These are phyloP conservation scores for Henckelia pumila DNA, from an alignment of 257 asterid genomes.

Conservation along the genomic window DNA sequence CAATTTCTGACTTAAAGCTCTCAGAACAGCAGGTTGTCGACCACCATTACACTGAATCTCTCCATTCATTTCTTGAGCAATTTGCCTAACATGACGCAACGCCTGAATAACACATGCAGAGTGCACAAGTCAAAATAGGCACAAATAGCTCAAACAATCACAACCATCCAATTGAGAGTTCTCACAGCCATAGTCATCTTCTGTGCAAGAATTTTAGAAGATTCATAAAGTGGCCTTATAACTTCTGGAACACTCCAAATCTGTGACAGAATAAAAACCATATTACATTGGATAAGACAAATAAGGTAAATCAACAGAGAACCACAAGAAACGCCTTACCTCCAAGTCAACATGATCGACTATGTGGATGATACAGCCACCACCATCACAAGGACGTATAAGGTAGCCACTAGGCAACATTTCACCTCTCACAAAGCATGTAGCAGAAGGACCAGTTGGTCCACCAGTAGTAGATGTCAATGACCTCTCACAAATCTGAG, in stretches of 20 bases:
- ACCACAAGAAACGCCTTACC: conserved; percentile 35
- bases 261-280: conserved; percentile 33
- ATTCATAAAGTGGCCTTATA: conserved; percentile 90
- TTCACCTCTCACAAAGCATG: conserved; percentile 84
- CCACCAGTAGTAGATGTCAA: conserved; percentile 75
- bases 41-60: conserved; percentile 78
- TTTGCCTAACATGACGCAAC: conserved; percentile 77
- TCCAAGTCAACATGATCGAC: conserved; percentile 88
- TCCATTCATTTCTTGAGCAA: conserved; percentile 88
- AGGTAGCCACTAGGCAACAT: conserved; percentile 91
- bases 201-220: conserved; percentile 93
- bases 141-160: neutral
- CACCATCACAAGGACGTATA: conserved; percentile 92
- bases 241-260: conserved; percentile 89
- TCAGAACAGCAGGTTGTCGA: conserved; percentile 84
- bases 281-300: neutral
- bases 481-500: conserved; percentile 92
- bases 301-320: neutral
- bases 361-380: conserved; percentile 89
- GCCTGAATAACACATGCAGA: conserved; percentile 42
- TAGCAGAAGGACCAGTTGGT: conserved; percentile 72
- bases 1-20: conserved; percentile 82
- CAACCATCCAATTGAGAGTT: neutral
- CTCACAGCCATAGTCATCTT: conserved; percentile 95
- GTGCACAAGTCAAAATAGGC: neutral